Conservation (phyloP, 768 basidiomycete species). For the Leccinum incarnatum region DNA sequence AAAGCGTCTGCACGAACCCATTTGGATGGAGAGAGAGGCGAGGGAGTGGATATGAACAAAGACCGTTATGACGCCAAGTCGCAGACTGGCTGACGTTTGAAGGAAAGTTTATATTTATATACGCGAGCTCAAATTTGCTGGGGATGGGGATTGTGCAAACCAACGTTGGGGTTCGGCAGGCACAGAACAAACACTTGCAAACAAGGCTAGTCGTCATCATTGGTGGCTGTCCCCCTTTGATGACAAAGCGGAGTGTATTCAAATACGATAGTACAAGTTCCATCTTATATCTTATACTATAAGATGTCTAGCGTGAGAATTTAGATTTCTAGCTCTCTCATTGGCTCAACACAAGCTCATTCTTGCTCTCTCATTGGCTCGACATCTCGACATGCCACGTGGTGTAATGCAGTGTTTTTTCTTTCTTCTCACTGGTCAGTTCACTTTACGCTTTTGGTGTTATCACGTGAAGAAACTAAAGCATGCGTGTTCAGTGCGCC, state of each 20-base stretch:
- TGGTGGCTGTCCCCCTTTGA: not conserved
- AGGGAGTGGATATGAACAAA: constrained; percentile 9
- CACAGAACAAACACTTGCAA: constrained; percentile 22
- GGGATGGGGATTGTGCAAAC: constrained; percentile 14
- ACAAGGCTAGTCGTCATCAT: constrained; percentile 1
- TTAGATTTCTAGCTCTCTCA: too few relatives aligned
- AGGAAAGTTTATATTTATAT: constrained; percentile 22
- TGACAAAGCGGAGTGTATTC: constrained; percentile 1
- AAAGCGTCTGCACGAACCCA: constrained; percentile 35
- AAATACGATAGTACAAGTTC: constrained; percentile 21
- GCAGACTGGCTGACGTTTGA: constrained; percentile 29
- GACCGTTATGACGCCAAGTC: constrained; percentile 32
- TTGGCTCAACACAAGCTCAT: too few relatives aligned
- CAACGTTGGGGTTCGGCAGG: constrained; percentile 32
- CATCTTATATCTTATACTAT: not conserved
- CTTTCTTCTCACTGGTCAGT: too few relatives aligned
- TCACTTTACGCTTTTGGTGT: too few relatives aligned
- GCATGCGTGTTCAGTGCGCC: too few relatives aligned
- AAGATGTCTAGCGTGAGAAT: too few relatives aligned
- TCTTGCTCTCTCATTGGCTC: too few relatives aligned
- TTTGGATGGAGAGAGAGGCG: constrained; percentile 19
- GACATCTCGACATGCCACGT: too few relatives aligned
- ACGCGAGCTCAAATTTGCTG: constrained; percentile 25
- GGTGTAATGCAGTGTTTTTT: too few relatives aligned
- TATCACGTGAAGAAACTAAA: too few relatives aligned